These are phyloP conservation scores for Candida dajiaensis DNA, from an alignment of 805 yeast species.

Conservation along the genomic window DNA sequence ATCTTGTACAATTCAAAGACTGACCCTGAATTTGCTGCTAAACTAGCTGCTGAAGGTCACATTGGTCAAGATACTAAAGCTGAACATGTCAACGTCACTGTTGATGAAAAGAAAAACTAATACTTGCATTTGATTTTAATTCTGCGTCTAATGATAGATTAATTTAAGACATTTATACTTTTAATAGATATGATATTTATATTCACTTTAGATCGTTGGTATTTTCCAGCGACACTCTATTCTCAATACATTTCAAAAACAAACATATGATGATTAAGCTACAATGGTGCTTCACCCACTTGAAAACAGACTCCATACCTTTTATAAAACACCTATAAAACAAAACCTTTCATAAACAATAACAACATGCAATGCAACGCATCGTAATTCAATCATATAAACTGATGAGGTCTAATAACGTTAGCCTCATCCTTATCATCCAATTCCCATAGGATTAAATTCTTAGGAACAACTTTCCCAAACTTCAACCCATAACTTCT, in stretches of 20 bases:
- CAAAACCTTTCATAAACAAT: neutral
- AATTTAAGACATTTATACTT: no score
- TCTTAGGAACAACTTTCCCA: constrained; percentile 8
- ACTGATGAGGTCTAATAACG: constrained; percentile 5
- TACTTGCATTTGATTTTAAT: neutral
- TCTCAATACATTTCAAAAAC: no score
- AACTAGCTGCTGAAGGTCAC: constrained; percentile 14
- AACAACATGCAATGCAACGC: neutral
- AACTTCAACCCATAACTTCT: constrained; percentile 8
- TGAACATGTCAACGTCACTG: neutral
- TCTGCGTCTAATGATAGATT: neutral
- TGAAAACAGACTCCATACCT: neutral
- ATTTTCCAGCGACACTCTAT: no score
- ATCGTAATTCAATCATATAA: neutral
- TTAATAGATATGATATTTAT: no score
- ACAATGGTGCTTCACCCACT: neutral
- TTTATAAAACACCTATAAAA: neutral
- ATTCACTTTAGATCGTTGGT: no score
- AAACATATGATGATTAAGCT: neutral
- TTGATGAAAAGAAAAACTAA: neutral
- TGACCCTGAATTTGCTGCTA: constrained; percentile 20
- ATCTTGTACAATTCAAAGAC: constrained; percentile 1
- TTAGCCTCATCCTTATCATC: constrained; percentile 6
- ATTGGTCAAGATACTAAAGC: neutral
- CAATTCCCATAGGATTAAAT: constrained; percentile 9